Evolutionary conservation across 768 basidiomycete genomes (phyloP).

Genomic region (Trametes meyenii): DNA sequence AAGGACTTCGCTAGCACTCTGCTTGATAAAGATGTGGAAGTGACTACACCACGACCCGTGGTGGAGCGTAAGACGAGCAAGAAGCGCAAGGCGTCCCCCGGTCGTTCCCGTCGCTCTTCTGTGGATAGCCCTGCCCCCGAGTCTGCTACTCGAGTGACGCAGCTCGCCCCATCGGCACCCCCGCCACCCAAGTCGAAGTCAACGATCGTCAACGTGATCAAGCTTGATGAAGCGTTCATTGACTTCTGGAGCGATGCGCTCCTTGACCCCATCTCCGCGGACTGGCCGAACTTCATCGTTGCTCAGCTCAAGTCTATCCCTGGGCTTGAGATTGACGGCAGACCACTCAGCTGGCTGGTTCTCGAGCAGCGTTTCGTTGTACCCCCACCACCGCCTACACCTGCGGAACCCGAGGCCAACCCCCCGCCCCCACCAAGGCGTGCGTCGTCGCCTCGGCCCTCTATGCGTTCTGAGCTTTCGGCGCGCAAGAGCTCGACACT

Average conservation of each 20-base stretch:
- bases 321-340: constrained; percentile 34
- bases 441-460: constrained; percentile 34
- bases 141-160: constrained; percentile 4
- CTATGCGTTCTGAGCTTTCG: constrained; percentile 31
- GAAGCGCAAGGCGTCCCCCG: constrained; percentile 33
- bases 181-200: constrained; percentile 35
- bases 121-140: constrained; percentile 27
- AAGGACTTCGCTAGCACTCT: constrained; percentile 59
- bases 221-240: constrained; percentile 79
- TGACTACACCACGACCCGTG: constrained; percentile 41
- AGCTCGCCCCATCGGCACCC: neutral
- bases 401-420: constrained; percentile 29
- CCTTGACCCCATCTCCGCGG: constrained; percentile 62
- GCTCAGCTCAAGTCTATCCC: constrained; percentile 60
- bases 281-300: constrained; percentile 72
- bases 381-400: constrained; percentile 37
- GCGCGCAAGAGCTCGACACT: constrained; percentile 43
- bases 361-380: constrained; percentile 62
- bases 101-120: constrained; percentile 29
- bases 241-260: constrained; percentile 83
- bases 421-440: constrained; percentile 27
- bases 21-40: constrained; percentile 61
- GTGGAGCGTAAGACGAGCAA: constrained; percentile 40
- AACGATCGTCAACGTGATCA: constrained; percentile 49
- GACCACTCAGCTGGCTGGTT: constrained; percentile 63